Base-by-base conservation (phyloP, 2,329 filamentous ascomycete genomes). In the Penicillium sp. region DNA sequence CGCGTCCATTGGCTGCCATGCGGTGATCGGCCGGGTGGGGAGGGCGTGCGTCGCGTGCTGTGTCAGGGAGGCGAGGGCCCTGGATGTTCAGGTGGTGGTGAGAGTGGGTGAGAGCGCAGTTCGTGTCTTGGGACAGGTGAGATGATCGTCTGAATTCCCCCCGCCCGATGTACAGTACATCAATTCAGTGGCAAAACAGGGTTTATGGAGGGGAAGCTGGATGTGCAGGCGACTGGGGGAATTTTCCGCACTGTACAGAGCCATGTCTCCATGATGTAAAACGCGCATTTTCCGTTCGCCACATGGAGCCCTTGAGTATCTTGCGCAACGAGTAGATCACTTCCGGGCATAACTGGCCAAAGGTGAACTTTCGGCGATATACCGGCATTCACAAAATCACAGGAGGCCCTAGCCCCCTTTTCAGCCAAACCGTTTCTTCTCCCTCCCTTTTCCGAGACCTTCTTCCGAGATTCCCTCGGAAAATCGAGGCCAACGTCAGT, bases 61-160 rank as follows among this genome's bases (percentile, higher is more conserved):
- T 59, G 69, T 76, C 12, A 65, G 75, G 18, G 73, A 76, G 60
- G 74, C 73, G 29, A 69, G 68, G 36, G 74, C 74, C 0, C 52
- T 74, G 18, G 67, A 70, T 26, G 69, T 75, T 21, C 61, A 56
- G 7, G 64, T 75, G 21, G 68, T 76, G 23, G 68, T 76, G 43
- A 69, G 74, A 36, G 69, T 76, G 26, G 68, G 69, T 41, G 63
- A 64, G 44, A 54, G 42, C 45, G 23, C 34, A 36, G 33, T 28
- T 24, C 23, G 13, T 34, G 23, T 34, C 33, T 18, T 45, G 16
- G 16, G 23, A 42, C 16, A 26, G 21, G 5, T 42, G 13, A 26
- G 21, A 10, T 42, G 13, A 26, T 42, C 23, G 16, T 24, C 41
- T 21, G 18, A 6, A 28, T 9, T 16, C 6, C 24, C 24, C 24